Base-by-base conservation (phyloP, 345 rosid genomes). In the Lumnitzera racemosa region DNA sequence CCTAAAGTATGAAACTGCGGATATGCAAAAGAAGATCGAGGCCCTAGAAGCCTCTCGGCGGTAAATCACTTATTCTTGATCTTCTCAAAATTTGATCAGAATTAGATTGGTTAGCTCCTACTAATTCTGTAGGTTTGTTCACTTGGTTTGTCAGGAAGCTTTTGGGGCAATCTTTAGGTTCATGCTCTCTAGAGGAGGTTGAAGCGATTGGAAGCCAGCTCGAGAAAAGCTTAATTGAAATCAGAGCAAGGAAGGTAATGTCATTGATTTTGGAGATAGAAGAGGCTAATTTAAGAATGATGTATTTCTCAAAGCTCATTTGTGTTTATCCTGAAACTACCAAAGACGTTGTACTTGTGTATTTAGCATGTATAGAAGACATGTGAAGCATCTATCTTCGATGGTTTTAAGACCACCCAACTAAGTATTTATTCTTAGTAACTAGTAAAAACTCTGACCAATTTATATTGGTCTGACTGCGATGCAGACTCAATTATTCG, bases 181-280 rank as follows among this genome's bases (percentile, higher is more conserved):
- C 65, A 31, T 88, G 86, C 70, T 67, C 86, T 11, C 12, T 62
- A 2, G 86, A 82, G 20, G 97, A 90, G 62, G 74, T 90, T 27
- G 70, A 77, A 52, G 80, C 74, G 58, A 15, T 86, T 51, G 96
- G 86, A 74, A 83, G 64, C 65, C 97, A 88, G 62, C 15, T 90
- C 66, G 96, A 84, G 29, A 75, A 81, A 72, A 74, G 97, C 79
- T 78, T 90, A 57, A 65, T 59, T 61, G 80, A 65, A 74, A 81
- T 88, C 55, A 78, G 94, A 76, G 82, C 88, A 29, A 82, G 75
- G 81, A 88, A 88, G 96, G 97, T 88, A 72, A 53, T 53, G 15
- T 14, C 20, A 12, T 12, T 49, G 8, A 4, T 49, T 0, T 12
- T 16, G 52, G 15, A 49, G 5, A 49, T 10, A 49, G 5, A 4